Evolutionary conservation across 371 early-diverging fungal genomes (phyloP), one percentile per base, ranked within the genome.

Genomic region (Chytridium lagenaria): DNA sequence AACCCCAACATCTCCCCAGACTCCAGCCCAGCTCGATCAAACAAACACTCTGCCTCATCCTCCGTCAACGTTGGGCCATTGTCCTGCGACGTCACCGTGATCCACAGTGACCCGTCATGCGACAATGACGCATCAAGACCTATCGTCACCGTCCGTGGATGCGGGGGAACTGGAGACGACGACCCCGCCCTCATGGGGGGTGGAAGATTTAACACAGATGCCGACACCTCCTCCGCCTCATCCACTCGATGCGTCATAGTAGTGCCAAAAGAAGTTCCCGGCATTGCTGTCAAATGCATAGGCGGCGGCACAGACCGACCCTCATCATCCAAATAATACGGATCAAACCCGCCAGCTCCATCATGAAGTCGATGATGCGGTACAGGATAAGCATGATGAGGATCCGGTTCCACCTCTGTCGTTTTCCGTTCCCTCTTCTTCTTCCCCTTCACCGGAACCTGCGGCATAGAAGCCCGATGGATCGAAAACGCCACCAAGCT

Each of bases 11-110:
- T n/a, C n/a, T n/a, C n/a, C n/a, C n/a, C n/a, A n/a, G n/a, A n/a
- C n/a, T n/a, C n/a, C n/a, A n/a, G n/a, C n/a, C n/a, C n/a, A n/a
- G n/a, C 5, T 10, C 55, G 55, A 52, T 52, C 55, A 52, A 52
- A 52, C 16, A 52, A 23, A 26, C 55, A 7, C 7, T 7, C 7
- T 5, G 7, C 12, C 55, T 52, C 55, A 5, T 52, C 55, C 12
- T 10, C 55, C 5, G 55, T 22, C n/a, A 52, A 23, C 16, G 55
- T 52, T 22, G 12, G 55, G 16, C 55, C 55, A 52, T 52, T 52
- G 55, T 52, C 55, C 23, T 52, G 55, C 7, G 55, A 52, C 26
- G 55, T 52, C n/a, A 52, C 55, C n/a, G 55, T 52, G 55, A 52
- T 26, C 55, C 55, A 52, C 55, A 52, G 26, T 52, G 55, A 52